Conservation (phyloP, 2,329 filamentous ascomycete genomes). For the Apiospora sp. region DNA sequence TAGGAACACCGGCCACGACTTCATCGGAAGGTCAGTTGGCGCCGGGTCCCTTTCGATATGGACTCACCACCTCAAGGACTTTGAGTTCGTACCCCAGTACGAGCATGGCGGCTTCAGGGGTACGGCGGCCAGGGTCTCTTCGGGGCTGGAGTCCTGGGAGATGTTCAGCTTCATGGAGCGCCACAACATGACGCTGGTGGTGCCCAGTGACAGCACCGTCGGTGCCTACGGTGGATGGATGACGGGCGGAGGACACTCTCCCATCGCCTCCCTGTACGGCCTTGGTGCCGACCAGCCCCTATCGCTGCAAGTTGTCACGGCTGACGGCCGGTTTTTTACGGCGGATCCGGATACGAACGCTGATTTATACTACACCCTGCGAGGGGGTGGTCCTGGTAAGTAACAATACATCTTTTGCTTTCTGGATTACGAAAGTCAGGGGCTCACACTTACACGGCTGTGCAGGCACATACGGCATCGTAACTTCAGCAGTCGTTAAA, state of each 20-base stretch:
- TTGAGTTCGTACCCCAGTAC: conserved; percentile 35
- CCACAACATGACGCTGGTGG: conserved; percentile 46
- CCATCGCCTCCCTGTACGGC: conserved; percentile 47
- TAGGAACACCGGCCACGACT: conserved; percentile 41
- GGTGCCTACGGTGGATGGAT: conserved; percentile 55
- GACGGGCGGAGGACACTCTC: conserved; percentile 56
- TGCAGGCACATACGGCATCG: conserved; percentile 40
- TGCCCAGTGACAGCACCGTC: conserved; percentile 47
- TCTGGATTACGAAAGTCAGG: neutral
- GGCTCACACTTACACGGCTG: conserved; percentile 55
- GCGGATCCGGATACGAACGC: conserved; percentile 50
- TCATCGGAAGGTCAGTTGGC: conserved; percentile 41
- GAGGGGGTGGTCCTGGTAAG: conserved; percentile 50
- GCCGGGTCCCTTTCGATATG: conserved; percentile 41
- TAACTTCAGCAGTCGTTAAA: conserved; percentile 43
- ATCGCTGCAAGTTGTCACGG: conserved; percentile 32
- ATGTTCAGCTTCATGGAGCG: conserved; percentile 28
- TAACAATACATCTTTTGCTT: neutral
- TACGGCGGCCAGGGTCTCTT: conserved; percentile 36
- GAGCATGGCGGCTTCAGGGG: conserved; percentile 34
- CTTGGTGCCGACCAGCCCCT: conserved; percentile 54
- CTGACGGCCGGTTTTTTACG: conserved; percentile 37
- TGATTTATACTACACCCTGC: conserved; percentile 62
- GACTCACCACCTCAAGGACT: conserved; percentile 42
- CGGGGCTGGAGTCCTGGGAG: conserved; percentile 35